Evolutionary conservation across 345 rosid species (phyloP), one percentile per base, ranked within the genome.

Genomic region (Schrenkiella parvula): DNA sequence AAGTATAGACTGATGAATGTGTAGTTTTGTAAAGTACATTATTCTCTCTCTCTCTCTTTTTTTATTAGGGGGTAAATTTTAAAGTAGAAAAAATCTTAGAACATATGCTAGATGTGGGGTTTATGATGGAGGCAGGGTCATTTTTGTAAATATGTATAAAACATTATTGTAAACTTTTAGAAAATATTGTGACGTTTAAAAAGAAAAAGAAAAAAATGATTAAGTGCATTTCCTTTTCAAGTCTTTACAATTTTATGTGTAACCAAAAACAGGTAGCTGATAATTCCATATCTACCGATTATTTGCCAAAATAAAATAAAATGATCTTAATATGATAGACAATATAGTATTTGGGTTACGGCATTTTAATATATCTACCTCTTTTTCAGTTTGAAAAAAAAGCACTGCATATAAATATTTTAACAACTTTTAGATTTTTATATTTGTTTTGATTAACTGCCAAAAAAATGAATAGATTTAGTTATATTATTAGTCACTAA

Each of bases 51-150:
- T 23, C 17, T 42, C 7, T 18, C n/a, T 25, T 41, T 39, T 63
- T 42, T 10, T 3, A n/a, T n/a, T 5, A 31, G 22, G 13, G 38
- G 46, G 23, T 19, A 47, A 26, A 56, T 23, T 14, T 66, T 34
- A 31, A 55, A 67, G 51, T 38, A 67, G 26, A 54, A 15, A 31
- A 38, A 14, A 29, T 47, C 15, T 6, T 38, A 46, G 28, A 66
- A 39, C 73, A 67, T 39, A 51, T 74, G 39, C 73, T 63, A 59
- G 46, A 74, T 67, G 73, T 74, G 55, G 78, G 73, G 78, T 42
- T 67, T 60, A 31, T 9, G 68, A 74, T 52, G 68, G 44, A 60
- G 44, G 52, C 18, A 66, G 1, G 4, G 62, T 74, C 73, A 34
- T 59, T 67, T 67, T 74, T 62, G 59, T 31, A 50, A n/a, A 57